Conservation (phyloP, 371 early-diverging fungal species). For the Thermomucor indicae-seudaticae region DNA sequence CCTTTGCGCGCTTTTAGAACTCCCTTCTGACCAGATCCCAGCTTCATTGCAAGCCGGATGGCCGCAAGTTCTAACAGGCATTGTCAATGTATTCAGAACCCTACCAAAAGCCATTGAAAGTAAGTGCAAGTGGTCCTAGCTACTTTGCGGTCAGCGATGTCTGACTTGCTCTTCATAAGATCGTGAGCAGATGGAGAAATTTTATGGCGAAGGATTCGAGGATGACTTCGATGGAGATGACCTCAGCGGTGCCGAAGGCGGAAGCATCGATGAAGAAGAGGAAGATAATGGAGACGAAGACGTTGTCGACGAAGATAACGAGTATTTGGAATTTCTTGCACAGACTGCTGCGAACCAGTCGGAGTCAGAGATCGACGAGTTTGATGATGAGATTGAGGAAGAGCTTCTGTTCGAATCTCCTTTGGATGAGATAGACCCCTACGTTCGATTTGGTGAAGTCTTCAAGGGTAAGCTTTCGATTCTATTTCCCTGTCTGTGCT, state of each 20-base stretch:
- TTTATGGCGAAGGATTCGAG: conserved; percentile 60
- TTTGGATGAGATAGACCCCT: conserved; percentile 81
- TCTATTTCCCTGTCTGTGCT: not conserved
- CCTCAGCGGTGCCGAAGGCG: conserved; percentile 29
- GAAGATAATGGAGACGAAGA: conserved; percentile 48
- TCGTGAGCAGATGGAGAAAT: conserved; percentile 61
- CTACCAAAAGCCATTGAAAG: conserved; percentile 80
- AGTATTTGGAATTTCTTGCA: conserved; percentile 64
- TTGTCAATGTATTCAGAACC: conserved; percentile 69
- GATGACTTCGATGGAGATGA: conserved; percentile 58
- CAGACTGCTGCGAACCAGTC: conserved; percentile 40
- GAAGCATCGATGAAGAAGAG: conserved; percentile 33
- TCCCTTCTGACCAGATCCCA: conserved; percentile 72
- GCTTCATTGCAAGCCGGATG: conserved; percentile 63
- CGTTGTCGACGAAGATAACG: conserved; percentile 55
- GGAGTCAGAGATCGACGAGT: conserved; percentile 51
- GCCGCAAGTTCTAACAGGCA: conserved; percentile 65
- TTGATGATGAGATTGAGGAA: conserved; percentile 70
- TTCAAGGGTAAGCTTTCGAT: conserved; percentile 25
- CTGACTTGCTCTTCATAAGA: conserved; percentile 25
- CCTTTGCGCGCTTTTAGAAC: conserved; percentile 64
- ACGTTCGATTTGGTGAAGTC: conserved; percentile 64
- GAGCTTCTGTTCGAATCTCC: conserved; percentile 81
- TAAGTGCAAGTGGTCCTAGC: conserved; percentile 27
- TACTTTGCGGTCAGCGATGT: not conserved